Evolutionary conservation across 2,329 filamentous ascomycete genomes (phyloP).

Genomic region (Aspergillus japonicus): DNA sequence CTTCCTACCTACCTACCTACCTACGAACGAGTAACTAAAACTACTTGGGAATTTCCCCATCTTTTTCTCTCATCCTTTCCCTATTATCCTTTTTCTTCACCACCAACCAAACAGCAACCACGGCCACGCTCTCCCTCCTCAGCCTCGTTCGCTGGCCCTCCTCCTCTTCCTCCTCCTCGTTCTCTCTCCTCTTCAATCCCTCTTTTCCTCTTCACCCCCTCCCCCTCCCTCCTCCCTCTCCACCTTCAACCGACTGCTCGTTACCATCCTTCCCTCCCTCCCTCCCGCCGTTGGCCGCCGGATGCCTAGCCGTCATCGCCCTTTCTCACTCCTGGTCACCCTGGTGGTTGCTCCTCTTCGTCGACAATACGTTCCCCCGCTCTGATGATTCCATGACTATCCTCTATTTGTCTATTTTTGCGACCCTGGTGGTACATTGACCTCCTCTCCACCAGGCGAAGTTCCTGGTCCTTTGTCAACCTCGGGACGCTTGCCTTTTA

Average conservation of each 20-base stretch:
- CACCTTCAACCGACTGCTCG: constrained; percentile 3
- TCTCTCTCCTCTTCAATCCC: background rate
- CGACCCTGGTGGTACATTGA: constrained; percentile 40
- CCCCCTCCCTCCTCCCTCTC: constrained; percentile 2
- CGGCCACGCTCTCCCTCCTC: background rate
- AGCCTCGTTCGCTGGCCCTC: constrained; percentile 4
- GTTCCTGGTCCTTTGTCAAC: constrained; percentile 25
- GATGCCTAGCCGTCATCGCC: constrained; percentile 23
- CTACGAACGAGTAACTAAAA: too few relatives aligned
- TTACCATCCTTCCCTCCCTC: background rate
- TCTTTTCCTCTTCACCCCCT: constrained; percentile 1
- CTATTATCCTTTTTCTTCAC: background rate
- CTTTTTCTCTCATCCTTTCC: background rate
- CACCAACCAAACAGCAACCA: background rate
- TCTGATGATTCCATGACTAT: constrained; percentile 40
- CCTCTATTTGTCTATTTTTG: constrained; percentile 30
- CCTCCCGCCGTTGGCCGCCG: constrained; percentile 17
- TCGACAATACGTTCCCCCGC: constrained; percentile 32
- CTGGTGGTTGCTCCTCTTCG: constrained; percentile 24
- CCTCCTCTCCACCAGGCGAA: constrained; percentile 29
- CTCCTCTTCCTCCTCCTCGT: constrained; percentile 2
- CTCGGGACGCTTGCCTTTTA: constrained; percentile 22
- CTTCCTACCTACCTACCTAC: too few relatives aligned
- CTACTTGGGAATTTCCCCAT: background rate
- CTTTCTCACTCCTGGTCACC: constrained; percentile 18